These are phyloP conservation scores for Candida michaelii DNA, from an alignment of 805 yeast species.

Conservation along the genomic window DNA sequence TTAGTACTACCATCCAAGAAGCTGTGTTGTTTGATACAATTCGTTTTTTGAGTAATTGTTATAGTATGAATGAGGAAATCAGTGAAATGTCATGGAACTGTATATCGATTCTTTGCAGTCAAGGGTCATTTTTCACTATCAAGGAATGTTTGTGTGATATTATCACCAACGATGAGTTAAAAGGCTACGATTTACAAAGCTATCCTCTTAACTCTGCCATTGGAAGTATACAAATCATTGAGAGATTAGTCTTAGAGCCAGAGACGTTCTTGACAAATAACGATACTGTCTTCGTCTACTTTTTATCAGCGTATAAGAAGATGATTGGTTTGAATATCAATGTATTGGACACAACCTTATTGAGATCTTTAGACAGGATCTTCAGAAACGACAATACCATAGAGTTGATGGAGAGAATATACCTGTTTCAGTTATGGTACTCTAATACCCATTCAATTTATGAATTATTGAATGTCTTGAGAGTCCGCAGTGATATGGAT, in stretches of 20 bases:
- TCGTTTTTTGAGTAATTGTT: slow-evolving; percentile 47
- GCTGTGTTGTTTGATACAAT: slow-evolving; percentile 35
- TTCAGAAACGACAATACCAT: slow-evolving; percentile 26
- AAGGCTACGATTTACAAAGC: slow-evolving; percentile 10
- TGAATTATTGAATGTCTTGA: slow-evolving; percentile 29
- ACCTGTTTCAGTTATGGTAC: slow-evolving; percentile 45
- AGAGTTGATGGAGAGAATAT: slow-evolving; percentile 17
- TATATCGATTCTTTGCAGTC: slow-evolving; percentile 35
- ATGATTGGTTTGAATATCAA: slow-evolving; percentile 37
- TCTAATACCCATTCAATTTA: slow-evolving; percentile 39
- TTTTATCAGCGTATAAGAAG: slow-evolving; percentile 33
- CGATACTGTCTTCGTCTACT: slow-evolving; percentile 15
- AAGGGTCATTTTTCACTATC: slow-evolving; percentile 29
- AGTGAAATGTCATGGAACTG: slow-evolving; percentile 37
- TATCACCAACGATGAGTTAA: slow-evolving; percentile 13
- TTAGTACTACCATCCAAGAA: slow-evolving; percentile 48
- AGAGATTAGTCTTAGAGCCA: slow-evolving; percentile 18
- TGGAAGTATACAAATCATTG: slow-evolving; percentile 42
- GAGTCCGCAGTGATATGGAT: slow-evolving; percentile 27
- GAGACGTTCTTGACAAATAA: slow-evolving; percentile 25
- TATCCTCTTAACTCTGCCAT: slow-evolving; percentile 28
- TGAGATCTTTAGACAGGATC: slow-evolving; percentile 39
- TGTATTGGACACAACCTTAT: slow-evolving; percentile 39
- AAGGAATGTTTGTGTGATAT: slow-evolving; percentile 13
- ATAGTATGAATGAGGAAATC: slow-evolving; percentile 35